phyloP scores from a whole-genome alignment of 1,284 basidiomycete species.

The Ceratobasidium sp. region DNA sequence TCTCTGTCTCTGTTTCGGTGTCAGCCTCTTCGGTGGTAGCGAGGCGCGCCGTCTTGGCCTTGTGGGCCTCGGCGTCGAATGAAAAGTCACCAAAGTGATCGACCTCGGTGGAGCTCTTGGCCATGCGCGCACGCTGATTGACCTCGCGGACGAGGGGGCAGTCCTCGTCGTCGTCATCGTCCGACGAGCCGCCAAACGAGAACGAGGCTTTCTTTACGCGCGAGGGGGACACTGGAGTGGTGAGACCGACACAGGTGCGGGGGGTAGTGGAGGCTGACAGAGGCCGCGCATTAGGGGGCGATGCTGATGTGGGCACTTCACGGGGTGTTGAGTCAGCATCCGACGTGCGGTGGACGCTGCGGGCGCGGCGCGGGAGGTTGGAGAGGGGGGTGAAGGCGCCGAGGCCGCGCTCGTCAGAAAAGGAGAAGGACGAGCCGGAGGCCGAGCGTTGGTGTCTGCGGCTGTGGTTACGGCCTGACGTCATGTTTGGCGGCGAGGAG shows the following conservation, averaged over 20 bases:
- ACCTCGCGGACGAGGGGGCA: constrained; percentile 37
- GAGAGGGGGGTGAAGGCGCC: constrained; percentile 66
- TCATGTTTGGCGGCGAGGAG: constrained; percentile 7
- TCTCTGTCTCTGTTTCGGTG: too few species aligned
- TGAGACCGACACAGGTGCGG: not conserved
- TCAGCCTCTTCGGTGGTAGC: not conserved
- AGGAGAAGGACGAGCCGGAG: constrained; percentile 49
- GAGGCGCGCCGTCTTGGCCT: constrained; percentile 1
- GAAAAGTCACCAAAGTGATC: constrained; percentile 30
- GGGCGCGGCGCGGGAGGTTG: constrained; percentile 61
- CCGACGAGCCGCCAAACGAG: constrained; percentile 28
- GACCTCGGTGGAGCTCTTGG: constrained; percentile 5
- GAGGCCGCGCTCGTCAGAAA: constrained; percentile 60
- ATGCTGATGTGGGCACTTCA: not conserved
- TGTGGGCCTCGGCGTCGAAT: constrained; percentile 17
- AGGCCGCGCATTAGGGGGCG: not conserved
- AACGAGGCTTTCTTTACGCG: constrained; percentile 37
- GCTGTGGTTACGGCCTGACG: constrained; percentile 50
- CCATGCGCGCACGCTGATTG: constrained; percentile 22
- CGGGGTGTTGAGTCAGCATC: constrained; percentile 6
- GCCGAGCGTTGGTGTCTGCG: constrained; percentile 58
- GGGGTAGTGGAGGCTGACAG: not conserved
- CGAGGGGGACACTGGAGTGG: constrained; percentile 27
- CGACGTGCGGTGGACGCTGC: constrained; percentile 21
- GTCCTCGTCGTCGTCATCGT: constrained; percentile 43